Percentiles rank a stretch among this genome's conserved stretches.
Conservation (phyloP, 1,139 yeast species). For the Scheffersomyces parashehatae region DNA sequence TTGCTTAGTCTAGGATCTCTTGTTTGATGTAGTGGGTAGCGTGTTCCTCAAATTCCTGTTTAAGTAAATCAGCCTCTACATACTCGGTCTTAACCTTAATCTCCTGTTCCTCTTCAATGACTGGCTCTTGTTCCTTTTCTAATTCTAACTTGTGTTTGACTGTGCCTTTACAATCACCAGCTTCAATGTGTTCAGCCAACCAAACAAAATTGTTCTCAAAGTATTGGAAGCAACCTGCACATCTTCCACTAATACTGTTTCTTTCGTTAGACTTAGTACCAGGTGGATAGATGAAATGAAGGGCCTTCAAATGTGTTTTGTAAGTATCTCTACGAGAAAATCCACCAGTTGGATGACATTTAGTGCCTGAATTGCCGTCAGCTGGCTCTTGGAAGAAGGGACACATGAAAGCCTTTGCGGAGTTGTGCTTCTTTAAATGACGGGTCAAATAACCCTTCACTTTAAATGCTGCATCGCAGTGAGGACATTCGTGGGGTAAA, state of each 20-base stretch:
- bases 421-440: conserved; percentile 53
- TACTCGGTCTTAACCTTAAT: conserved; percentile 1
- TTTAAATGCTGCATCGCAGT: conserved; percentile 50
- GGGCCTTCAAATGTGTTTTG: conserved; percentile 57
- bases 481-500: conserved; percentile 34
- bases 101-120: conserved; percentile 1
- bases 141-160: conserved; percentile 16
- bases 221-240: conserved; percentile 57
- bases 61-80: neutral
- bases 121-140: neutral
- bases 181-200: conserved; percentile 52
- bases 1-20: neutral
- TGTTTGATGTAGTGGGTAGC: neutral
- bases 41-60: neutral
- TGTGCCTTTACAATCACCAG: conserved; percentile 46
- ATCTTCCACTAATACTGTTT: conserved; percentile 46
- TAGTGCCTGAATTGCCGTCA: conserved; percentile 31
- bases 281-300: conserved; percentile 60
- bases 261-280: conserved; percentile 54
- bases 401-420: conserved; percentile 53
- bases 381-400: conserved; percentile 50
- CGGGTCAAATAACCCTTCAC: conserved; percentile 60
- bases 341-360: conserved; percentile 62
- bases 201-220: conserved; percentile 50
- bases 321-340: conserved; percentile 60